Conservation (phyloP, 75 land plant species). For the Isoetes taiwanensis region DNA sequence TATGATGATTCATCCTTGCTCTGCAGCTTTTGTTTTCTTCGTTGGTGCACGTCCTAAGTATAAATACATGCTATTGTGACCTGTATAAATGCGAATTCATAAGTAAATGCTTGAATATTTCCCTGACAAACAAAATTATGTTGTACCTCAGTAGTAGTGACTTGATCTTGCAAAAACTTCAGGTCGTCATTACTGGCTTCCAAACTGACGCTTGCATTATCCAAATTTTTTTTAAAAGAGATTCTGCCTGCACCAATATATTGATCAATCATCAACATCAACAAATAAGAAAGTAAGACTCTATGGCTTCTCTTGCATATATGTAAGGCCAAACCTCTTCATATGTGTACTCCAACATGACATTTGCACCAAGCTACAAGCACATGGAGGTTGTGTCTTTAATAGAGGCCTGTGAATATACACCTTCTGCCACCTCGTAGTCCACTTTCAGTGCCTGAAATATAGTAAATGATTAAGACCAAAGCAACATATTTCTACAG, state of each 20-base stretch:
- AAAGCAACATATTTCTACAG: no score
- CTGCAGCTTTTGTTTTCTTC: no score
- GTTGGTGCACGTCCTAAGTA: no score
- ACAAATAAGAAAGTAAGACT: no score
- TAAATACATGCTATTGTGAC: no score
- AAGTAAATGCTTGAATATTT: no score
- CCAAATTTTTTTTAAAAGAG: slow-evolving; percentile 74
- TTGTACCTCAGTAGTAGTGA: slow-evolving; percentile 82
- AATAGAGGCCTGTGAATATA: slow-evolving; percentile 74
- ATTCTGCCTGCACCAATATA: slow-evolving; percentile 46
- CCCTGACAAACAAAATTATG: neutral
- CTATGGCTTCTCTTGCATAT: no score
- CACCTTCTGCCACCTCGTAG: slow-evolving; percentile 96
- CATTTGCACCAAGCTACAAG: slow-evolving; percentile 98
- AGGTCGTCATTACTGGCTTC: slow-evolving; percentile 76
- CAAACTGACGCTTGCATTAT: slow-evolving; percentile 83
- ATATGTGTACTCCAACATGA: slow-evolving; percentile 92
- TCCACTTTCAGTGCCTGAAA: slow-evolving; percentile 60
- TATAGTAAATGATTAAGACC: no score
- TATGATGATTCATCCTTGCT: no score
- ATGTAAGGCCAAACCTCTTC: slow-evolving; percentile 62
- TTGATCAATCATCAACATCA: neutral
- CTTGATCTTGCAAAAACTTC: slow-evolving; percentile 91
- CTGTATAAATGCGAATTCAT: no score
- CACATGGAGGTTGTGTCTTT: slow-evolving; percentile 73